A percentile compares a stretch with the other conserved stretches of the same genome.
Conservation (phyloP, 192 early-diverging fungal genomes). For the Glomus cerebriforme region DNA sequence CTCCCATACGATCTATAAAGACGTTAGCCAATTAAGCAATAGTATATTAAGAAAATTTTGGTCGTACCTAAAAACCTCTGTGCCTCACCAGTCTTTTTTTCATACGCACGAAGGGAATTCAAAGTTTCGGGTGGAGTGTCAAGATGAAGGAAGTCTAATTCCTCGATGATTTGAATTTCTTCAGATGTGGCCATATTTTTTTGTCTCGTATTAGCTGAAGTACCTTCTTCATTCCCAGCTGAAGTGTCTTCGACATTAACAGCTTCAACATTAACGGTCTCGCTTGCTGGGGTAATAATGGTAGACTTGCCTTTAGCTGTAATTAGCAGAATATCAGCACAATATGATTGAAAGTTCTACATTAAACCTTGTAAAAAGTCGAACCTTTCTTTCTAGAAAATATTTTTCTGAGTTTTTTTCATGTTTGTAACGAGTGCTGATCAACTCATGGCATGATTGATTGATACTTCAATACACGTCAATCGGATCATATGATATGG, state of each 20-base stretch:
- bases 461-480: too few relatives aligned
- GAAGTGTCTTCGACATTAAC: neutral
- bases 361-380: neutral
- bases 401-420: too few relatives aligned
- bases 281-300: neutral
- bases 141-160: too few relatives aligned
- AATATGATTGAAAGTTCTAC: conserved; percentile 1
- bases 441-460: too few relatives aligned
- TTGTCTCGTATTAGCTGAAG: neutral
- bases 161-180: too few relatives aligned
- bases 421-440: too few relatives aligned
- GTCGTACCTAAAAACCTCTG: too few relatives aligned
- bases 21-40: conserved; percentile 3
- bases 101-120: too few relatives aligned
- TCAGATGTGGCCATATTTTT: neutral
- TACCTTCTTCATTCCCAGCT: neutral
- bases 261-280: neutral
- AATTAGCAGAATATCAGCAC: neutral
- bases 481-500: too few relatives aligned
- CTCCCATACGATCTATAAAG: conserved; percentile 5
- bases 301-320: neutral
- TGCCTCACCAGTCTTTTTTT: too few relatives aligned
- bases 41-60: neutral
- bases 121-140: too few relatives aligned
- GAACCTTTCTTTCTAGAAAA: neutral